phyloP scores from a whole-genome alignment of 306 rosid species.

The Castanopsis chinensis region DNA sequence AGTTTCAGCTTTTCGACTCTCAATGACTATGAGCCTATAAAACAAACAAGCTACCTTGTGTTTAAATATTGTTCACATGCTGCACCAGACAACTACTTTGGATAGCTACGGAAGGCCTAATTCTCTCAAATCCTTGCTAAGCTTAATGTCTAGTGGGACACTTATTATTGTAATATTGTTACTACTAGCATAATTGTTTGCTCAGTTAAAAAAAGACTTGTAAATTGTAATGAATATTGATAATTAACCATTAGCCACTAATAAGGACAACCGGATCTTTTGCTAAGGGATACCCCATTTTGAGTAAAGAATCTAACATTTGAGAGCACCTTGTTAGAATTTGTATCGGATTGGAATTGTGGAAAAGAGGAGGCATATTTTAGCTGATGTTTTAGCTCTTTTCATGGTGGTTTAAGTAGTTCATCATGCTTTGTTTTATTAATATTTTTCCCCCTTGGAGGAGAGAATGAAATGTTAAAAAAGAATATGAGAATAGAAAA shows the following conservation, averaged over 20 bases:
- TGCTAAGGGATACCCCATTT: not conserved
- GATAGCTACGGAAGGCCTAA: not conserved
- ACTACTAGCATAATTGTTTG: not conserved
- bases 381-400: not conserved
- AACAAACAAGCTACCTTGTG: not conserved
- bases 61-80: conserved; percentile 3
- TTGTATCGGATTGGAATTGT: no score
- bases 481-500: not conserved
- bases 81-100: not conserved
- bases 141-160: not conserved
- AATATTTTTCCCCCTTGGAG: not conserved
- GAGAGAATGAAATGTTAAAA: not conserved
- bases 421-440: not conserved
- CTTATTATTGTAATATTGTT: not conserved
- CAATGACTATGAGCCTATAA: not conserved
- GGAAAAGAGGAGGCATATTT: not conserved
- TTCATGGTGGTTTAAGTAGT: not conserved
- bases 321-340: no score
- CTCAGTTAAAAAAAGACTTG: not conserved
- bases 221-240: not conserved
- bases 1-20: not conserved
- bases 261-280: not conserved
- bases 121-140: not conserved
- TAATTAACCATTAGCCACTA: not conserved
- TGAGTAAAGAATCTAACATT: not conserved